Base-by-base conservation (phyloP, 257 asterid species). In the Nemophila menziesii region DNA sequence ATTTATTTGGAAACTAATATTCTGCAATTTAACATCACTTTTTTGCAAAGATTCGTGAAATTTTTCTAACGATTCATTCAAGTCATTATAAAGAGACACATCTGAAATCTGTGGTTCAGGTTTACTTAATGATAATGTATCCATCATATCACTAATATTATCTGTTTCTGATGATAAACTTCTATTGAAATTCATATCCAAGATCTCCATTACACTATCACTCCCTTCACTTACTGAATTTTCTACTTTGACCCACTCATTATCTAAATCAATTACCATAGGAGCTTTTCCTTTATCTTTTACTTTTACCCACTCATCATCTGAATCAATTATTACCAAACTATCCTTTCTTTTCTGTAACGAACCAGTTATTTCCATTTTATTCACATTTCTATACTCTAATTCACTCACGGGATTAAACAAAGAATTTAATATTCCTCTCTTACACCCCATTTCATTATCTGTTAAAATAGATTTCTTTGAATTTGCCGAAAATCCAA, bases 311-410 rank as follows among this genome's bases (percentile, higher is more conserved):
- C 16, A 54, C 24, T 46, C 73, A 27, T 48, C 44, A 46, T 56
- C 77, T 51, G 72, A 13, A 43, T 61, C 77, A 61, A 76, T 66
- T 19, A 71, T n/a, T n/a, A n/a, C 77, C 57, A 69, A 69, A 26
- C 62, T 57, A 6, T 45, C 73, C 56, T 60, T 55, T 52, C 22
- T 16, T 27, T 50, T 26, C 34, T 46, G 57, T 66, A 73, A 69
- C 5, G 65, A 11, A 21, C 60, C 16, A 27, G 46, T 54, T 0
- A 56, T 0, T 1, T 82, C 77, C 20, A 13, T 46, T 21, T 11
- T 34, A 34, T 2, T 18, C 42, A 12, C 42, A 37, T 37, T 18
- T 37, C 42, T 37, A 37, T 3, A 6, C 9, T 1, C 42, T 37
- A 37, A 4, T 8, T 18, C 18, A 11, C 17, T 18, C 17, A 11